phyloP scores from a whole-genome alignment of 768 basidiomycete species.

The Tremella fuciformis region DNA sequence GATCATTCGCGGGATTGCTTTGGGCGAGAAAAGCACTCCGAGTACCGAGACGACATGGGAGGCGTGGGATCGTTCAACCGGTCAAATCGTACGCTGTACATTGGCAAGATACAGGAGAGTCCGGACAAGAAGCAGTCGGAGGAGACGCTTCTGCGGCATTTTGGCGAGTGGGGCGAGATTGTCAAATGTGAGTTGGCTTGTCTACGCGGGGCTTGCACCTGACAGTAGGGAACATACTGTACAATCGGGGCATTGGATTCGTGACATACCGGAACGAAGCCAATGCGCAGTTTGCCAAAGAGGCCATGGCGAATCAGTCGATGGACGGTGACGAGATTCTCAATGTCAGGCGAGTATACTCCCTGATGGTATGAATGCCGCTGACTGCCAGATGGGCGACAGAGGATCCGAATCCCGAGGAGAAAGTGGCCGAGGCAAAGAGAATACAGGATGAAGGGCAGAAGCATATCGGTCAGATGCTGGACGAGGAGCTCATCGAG shows the following conservation, averaged over 20 bases:
- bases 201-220: constrained; percentile 10
- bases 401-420: constrained; percentile 92
- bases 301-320: constrained; percentile 97
- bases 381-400: constrained; percentile 72
- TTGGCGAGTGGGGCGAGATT: constrained; percentile 92
- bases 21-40: constrained; percentile 91
- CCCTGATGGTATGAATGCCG: not conserved
- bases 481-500: constrained; percentile 85
- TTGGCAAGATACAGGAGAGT: constrained; percentile 83
- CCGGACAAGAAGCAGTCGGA: constrained; percentile 73
- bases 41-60: constrained; percentile 99
- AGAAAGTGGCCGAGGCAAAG: constrained; percentile 78
- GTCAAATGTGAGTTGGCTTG: constrained; percentile 70
- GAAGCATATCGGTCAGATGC: constrained; percentile 72
- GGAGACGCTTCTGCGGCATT: constrained; percentile 84
- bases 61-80: constrained; percentile 95
- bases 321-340: constrained; percentile 95
- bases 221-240: constrained; percentile 73
- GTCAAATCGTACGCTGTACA: constrained; percentile 89
- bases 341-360: constrained; percentile 68
- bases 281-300: constrained; percentile 91
- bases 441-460: constrained; percentile 80
- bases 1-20: constrained; percentile 97
- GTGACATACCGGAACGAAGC: constrained; percentile 88
- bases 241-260: constrained; percentile 93